Conservation (phyloP, 345 rosid genomes). For the Streptanthus diversifolius region DNA sequence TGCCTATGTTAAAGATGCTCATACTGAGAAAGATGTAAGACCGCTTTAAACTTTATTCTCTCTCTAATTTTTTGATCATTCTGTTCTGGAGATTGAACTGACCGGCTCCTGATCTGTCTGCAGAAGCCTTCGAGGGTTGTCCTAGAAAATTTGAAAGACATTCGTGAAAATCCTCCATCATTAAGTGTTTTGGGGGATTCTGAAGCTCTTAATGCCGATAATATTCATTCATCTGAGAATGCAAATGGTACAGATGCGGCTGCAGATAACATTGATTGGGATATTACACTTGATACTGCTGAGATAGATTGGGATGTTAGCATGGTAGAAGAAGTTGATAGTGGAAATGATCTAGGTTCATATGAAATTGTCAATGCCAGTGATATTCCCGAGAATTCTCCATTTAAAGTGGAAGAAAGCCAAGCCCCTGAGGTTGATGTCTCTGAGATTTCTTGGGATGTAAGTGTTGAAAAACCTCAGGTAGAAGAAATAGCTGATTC, state of each 20-base stretch:
- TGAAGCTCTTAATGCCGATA: conserved; percentile 46
- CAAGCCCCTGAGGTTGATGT: conserved; percentile 40
- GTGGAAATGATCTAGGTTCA: conserved; percentile 79
- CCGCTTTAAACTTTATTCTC: background rate
- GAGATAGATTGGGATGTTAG: conserved; percentile 97
- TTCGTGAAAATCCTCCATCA: conserved; percentile 76
- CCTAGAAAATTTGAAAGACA: conserved; percentile 56
- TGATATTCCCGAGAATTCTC: conserved; percentile 51
- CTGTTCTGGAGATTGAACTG: background rate
- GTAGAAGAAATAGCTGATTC: conserved; percentile 59
- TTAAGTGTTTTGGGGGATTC: conserved; percentile 55
- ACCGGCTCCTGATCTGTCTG: conserved; percentile 32
- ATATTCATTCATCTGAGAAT: conserved; percentile 38
- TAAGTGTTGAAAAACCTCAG: conserved; percentile 86
- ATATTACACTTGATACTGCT: conserved; percentile 69
- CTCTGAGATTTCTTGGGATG: conserved; percentile 84
- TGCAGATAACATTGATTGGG: conserved; percentile 79
- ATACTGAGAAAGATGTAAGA: conserved; percentile 84
- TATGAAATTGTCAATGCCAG: conserved; percentile 85
- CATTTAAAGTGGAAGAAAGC: conserved; percentile 40
- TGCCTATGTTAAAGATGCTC: conserved; percentile 77
- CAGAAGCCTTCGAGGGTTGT: conserved; percentile 55
- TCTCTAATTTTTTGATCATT: background rate
- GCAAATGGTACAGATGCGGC: conserved; percentile 48
- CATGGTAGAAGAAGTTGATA: conserved; percentile 72